phyloP scores from a whole-genome alignment of 306 rosid genomes.

The Rosa persica region DNA sequence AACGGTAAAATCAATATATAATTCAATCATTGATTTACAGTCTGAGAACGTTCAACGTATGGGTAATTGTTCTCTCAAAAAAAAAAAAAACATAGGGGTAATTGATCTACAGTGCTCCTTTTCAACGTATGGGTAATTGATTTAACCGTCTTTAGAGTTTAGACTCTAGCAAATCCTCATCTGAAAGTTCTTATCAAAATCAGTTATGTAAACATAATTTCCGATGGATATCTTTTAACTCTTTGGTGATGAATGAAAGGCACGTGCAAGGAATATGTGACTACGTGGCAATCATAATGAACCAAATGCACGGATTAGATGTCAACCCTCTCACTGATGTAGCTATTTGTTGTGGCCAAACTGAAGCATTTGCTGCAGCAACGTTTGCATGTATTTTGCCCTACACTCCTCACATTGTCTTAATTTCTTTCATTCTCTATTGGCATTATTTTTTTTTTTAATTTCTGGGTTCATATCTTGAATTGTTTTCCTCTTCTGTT shows the following conservation, averaged over 20 bases:
- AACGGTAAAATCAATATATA: no score
- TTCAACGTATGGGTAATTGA: no score
- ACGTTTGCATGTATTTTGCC: slow-evolving; percentile 54
- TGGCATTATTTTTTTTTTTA: background rate
- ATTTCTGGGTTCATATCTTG: background rate
- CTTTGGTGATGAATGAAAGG: slow-evolving; percentile 30
- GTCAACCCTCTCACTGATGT: slow-evolving; percentile 71
- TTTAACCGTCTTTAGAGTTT: no score
- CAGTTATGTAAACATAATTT: background rate
- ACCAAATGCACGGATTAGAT: slow-evolving; percentile 68
- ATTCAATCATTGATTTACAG: no score
- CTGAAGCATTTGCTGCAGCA: slow-evolving; percentile 80
- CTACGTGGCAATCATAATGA: slow-evolving; percentile 44
- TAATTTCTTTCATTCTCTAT: background rate
- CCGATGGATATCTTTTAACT: background rate
- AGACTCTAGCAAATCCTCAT: no score
- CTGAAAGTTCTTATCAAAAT: background rate
- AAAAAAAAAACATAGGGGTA: no score
- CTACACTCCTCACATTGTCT: background rate
- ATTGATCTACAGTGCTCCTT: no score
- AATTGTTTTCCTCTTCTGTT: slow-evolving; percentile 25
- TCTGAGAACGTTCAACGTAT: no score
- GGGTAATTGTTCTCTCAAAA: no score
- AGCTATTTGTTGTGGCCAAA: slow-evolving; percentile 83
- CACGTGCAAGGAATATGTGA: slow-evolving; percentile 81